Evolutionary conservation across 176 grass and related monocot species (phyloP).

Genomic region (Coix lacrymajobi): DNA sequence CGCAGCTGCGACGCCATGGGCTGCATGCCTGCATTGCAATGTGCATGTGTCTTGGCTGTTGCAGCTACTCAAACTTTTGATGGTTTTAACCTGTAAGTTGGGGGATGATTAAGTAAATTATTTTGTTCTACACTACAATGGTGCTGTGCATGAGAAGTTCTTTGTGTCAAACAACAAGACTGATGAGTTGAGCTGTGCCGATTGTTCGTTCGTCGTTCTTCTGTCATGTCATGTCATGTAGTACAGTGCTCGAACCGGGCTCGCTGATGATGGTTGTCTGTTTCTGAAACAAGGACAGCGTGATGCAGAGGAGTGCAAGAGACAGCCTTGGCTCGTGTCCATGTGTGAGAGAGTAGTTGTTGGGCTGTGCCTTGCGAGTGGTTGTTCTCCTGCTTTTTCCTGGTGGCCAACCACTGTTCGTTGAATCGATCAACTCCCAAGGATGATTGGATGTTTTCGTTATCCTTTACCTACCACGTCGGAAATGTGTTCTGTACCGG

Average conservation of each 20-base stretch:
- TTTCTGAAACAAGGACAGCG: constrained; percentile 1
- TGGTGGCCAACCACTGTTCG: not conserved
- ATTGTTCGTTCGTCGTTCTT: not conserved
- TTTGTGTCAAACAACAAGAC: not conserved
- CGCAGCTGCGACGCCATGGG: constrained; percentile 15
- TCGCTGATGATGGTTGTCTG: not conserved
- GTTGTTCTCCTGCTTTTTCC: not conserved
- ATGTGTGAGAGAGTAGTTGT: not conserved
- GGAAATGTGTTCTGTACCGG: not conserved
- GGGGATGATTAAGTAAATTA: constrained; percentile 43
- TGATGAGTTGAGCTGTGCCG: too few relatives aligned
- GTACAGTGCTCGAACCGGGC: not conserved
- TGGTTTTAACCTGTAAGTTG: constrained; percentile 31
- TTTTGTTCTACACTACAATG: constrained; percentile 22
- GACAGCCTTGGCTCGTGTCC: not conserved
- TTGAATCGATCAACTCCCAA: constrained; percentile 17
- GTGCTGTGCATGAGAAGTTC: not conserved
- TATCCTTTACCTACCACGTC: constrained; percentile 16
- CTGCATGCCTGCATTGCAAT: too few relatives aligned
- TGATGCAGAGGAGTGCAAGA: constrained; percentile 6
- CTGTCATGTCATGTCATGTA: not conserved
- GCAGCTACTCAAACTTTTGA: constrained; percentile 23
- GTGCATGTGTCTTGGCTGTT: constrained; percentile 7
- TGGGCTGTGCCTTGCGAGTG: not conserved
- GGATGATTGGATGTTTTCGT: not conserved